phyloP scores from a whole-genome alignment of 192 early-diverging fungal species.

The Pecoramyces ruminantium region DNA sequence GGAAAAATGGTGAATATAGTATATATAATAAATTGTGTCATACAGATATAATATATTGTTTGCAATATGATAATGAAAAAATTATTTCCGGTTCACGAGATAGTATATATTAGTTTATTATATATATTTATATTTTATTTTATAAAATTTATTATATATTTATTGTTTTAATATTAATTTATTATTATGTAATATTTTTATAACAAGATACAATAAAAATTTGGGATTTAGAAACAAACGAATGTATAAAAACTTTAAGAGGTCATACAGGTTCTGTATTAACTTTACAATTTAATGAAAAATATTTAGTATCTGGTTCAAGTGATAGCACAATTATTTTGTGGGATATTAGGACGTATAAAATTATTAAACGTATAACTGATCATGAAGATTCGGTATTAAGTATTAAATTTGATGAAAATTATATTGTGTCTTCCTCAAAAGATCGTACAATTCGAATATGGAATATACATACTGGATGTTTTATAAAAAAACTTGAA shows the following conservation, averaged over 20 bases:
- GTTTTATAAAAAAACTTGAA: conserved; percentile 22
- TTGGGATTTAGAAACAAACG: conserved; percentile 45
- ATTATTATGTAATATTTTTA: too few relatives aligned
- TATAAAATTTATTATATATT: too few relatives aligned
- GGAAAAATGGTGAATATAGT: not conserved
- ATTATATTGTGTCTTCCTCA: conserved; percentile 65
- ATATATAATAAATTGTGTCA: not conserved
- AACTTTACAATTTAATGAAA: conserved; percentile 62
- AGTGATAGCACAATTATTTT: conserved; percentile 48
- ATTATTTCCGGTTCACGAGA: conserved; percentile 17
- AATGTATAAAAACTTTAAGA: conserved; percentile 31
- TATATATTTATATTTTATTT: not conserved
- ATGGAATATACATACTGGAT: conserved; percentile 48
- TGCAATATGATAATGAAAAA: conserved; percentile 54
- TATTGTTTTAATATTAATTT: too few relatives aligned
- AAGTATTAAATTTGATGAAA: conserved; percentile 41
- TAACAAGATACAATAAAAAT: conserved; percentile 25
- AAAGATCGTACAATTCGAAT: conserved; percentile 70
- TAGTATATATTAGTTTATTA: conserved; percentile 6
- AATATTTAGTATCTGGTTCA: conserved; percentile 52
- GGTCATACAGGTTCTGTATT: conserved; percentile 68
- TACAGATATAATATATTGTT: conserved; percentile 6
- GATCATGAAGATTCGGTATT: conserved; percentile 31
- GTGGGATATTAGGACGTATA: conserved; percentile 47
- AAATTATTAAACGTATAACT: conserved; percentile 21